Conservation (phyloP, 345 rosid genomes). For the Zanthoxylum bungeanum region DNA sequence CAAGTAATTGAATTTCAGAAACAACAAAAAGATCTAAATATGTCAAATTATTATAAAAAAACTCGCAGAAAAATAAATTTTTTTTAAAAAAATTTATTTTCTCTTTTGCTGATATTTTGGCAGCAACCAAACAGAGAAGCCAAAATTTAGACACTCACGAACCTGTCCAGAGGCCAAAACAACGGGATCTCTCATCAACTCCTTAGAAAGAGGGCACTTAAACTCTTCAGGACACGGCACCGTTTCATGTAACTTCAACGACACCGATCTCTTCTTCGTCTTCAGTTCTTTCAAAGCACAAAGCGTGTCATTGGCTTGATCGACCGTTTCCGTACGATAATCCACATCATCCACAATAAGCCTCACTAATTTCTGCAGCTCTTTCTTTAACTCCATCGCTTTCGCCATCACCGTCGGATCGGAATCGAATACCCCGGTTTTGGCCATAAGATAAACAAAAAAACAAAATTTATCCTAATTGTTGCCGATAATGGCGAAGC, state of each 20-base stretch:
- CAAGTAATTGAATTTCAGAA: neutral
- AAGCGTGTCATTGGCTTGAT: constrained; percentile 63
- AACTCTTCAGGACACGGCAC: constrained; percentile 73
- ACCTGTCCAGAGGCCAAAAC: constrained; percentile 91
- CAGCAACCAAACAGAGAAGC: constrained; percentile 12
- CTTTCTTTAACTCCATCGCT: constrained; percentile 65
- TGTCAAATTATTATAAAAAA: neutral
- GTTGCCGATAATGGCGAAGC: neutral
- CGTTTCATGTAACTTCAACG: constrained; percentile 43
- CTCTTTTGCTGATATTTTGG: constrained; percentile 4
- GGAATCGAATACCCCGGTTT: constrained; percentile 52
- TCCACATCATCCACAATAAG: constrained; percentile 69
- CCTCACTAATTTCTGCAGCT: constrained; percentile 61
- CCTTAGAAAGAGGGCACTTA: constrained; percentile 80
- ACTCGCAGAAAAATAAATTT: neutral
- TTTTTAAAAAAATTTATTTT: too few species aligned
- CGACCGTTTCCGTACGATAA: constrained; percentile 43
- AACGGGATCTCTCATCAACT: constrained; percentile 93
- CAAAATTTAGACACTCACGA: neutral
- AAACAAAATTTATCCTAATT: neutral
- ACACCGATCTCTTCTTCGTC: constrained; percentile 50
- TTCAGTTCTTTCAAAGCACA: constrained; percentile 49
- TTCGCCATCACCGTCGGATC: constrained; percentile 63
- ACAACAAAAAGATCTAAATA: too few species aligned
- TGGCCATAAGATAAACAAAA: constrained; percentile 41